phyloP scores from a whole-genome alignment of 2,329 filamentous ascomycete species.

The Stemphylium lycopersici region DNA sequence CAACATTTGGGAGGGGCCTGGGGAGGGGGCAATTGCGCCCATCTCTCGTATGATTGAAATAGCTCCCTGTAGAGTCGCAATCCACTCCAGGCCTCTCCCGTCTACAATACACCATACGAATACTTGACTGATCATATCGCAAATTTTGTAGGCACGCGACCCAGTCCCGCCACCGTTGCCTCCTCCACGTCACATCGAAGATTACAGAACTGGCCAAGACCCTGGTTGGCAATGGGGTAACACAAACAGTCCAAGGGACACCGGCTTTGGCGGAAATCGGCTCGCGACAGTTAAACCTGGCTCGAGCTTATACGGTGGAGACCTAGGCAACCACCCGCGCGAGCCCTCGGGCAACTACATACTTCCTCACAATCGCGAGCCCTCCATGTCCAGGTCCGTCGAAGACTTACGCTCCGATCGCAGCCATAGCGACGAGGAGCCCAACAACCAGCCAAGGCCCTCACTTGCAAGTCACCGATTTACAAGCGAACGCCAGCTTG shows the following conservation, averaged over 20 bases:
- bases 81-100: background rate
- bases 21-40: background rate
- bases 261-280: constrained; percentile 54
- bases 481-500: constrained; percentile 65
- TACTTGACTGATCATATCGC: constrained; percentile 4
- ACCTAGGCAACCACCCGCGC: constrained; percentile 27
- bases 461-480: constrained; percentile 54
- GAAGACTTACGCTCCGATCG: constrained; percentile 46
- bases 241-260: constrained; percentile 58
- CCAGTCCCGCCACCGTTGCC: constrained; percentile 68
- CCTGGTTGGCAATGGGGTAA: constrained; percentile 69
- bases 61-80: background rate
- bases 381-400: constrained; percentile 47
- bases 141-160: constrained; percentile 50
- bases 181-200: constrained; percentile 64
- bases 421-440: constrained; percentile 48
- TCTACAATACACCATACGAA: background rate
- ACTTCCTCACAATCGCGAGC: constrained; percentile 45
- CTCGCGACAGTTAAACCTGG: constrained; percentile 55
- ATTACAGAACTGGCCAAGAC: constrained; percentile 64
- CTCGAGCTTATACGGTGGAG: constrained; percentile 53
- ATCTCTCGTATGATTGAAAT: background rate
- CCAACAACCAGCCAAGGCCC: constrained; percentile 40
- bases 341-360: constrained; percentile 38
- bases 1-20: background rate